phyloP scores from a whole-genome alignment of 129 eudicot genomes.

The Arctium lappa region DNA sequence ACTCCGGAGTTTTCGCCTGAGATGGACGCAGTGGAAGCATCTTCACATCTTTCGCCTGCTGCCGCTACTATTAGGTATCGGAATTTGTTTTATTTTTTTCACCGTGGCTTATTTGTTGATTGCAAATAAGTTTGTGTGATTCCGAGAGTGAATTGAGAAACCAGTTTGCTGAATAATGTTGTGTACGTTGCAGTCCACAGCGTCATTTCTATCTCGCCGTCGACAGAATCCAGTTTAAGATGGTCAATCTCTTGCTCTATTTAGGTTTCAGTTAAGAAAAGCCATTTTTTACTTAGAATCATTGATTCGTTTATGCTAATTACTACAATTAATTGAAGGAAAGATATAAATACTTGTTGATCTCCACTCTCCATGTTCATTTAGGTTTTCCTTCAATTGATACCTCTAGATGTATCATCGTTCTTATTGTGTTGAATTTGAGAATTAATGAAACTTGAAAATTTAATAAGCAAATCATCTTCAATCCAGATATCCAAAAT shows the following conservation, averaged over 20 bases:
- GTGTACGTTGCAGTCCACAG: constrained; percentile 59
- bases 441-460: neutral
- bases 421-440: neutral
- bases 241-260: constrained; percentile 41
- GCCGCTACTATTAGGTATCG: constrained; percentile 40
- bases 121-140: neutral
- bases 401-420: neutral
- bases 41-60: constrained; percentile 47
- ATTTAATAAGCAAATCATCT: neutral
- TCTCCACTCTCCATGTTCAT: neutral
- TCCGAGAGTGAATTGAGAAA: neutral
- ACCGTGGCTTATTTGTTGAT: neutral
- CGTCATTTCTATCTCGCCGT: constrained; percentile 99
- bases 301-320: neutral
- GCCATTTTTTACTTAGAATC: neutral
- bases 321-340: neutral
- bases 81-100: neutral
- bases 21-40: constrained; percentile 52
- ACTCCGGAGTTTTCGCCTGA: constrained; percentile 17
- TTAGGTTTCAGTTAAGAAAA: neutral
- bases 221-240: constrained; percentile 77
- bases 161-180: neutral
- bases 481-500: neutral
- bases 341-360: neutral
- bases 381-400: neutral